phyloP scores from a whole-genome alignment of 345 rosid species.

The Aegle marmelos region DNA sequence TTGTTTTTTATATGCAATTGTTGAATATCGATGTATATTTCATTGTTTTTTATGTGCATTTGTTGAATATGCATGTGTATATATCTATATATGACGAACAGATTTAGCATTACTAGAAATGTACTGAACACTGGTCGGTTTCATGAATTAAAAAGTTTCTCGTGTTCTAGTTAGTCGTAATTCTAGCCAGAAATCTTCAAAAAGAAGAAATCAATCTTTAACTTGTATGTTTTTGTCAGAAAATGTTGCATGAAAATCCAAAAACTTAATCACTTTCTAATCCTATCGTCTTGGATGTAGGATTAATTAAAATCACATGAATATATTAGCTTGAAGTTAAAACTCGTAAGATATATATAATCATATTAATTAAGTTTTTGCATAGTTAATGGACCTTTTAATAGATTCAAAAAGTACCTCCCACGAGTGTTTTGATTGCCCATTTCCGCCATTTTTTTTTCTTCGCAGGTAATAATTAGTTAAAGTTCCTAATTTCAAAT shows the following conservation, averaged over 20 bases:
- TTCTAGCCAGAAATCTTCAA: background rate
- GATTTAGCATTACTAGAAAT: background rate
- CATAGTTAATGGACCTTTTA: too few relatives aligned
- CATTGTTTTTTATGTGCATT: background rate
- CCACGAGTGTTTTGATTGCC: too few relatives aligned
- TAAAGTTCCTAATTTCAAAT: too few relatives aligned
- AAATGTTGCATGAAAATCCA: too few relatives aligned
- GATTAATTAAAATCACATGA: background rate
- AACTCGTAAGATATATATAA: too few relatives aligned
- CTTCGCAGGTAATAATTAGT: too few relatives aligned
- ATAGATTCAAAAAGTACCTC: too few relatives aligned
- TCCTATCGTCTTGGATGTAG: background rate
- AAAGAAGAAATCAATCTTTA: background rate
- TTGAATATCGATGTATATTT: background rate
- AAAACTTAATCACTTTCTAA: too few relatives aligned
- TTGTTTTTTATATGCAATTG: background rate
- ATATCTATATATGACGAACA: background rate
- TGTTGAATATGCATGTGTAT: background rate
- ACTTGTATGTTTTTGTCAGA: too few relatives aligned
- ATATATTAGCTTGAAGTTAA: too few relatives aligned
- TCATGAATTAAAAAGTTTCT: background rate
- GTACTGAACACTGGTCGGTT: background rate
- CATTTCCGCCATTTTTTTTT: too few relatives aligned
- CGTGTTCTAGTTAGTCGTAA: background rate
- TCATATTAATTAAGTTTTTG: too few relatives aligned